These are phyloP conservation scores for Sextonia rubra DNA, from an alignment of 164 flowering plant species.

Conservation along the genomic window DNA sequence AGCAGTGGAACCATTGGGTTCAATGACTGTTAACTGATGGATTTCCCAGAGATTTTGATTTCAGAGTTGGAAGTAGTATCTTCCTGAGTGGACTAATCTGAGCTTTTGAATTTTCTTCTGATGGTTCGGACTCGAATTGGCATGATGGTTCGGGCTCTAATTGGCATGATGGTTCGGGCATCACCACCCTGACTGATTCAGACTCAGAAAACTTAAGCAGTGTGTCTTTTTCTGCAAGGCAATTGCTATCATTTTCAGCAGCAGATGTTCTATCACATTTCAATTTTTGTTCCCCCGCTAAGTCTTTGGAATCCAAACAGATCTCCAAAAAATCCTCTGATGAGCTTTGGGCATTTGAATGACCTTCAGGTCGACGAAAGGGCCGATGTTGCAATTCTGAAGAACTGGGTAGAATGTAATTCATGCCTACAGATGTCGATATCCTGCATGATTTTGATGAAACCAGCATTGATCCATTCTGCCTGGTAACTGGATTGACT, in stretches of 20 bases:
- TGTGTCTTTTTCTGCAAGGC: constrained; percentile 35
- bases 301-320: constrained; percentile 24
- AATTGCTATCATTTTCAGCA: constrained; percentile 37
- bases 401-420: constrained; percentile 15
- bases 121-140: constrained; percentile 33
- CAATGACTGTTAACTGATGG: constrained; percentile 25
- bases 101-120: constrained; percentile 39
- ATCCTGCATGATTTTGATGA: constrained; percentile 17
- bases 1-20: constrained; percentile 5
- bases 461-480: constrained; percentile 23
- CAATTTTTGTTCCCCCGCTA: constrained; percentile 19
- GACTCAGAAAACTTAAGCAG: constrained; percentile 44
- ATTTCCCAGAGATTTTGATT: constrained; percentile 63
- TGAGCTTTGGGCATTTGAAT: neutral
- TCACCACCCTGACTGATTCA: constrained; percentile 42
- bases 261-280: constrained; percentile 27
- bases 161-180: constrained; percentile 42
- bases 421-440: constrained; percentile 14
- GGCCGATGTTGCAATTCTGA: constrained; percentile 14
- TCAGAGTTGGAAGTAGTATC: constrained; percentile 67
- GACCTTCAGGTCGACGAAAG: constrained; percentile 7
- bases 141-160: no score
- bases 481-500: constrained; percentile 19
- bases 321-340: constrained; percentile 36
- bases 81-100: constrained; percentile 49